phyloP scores from a whole-genome alignment of 2,329 filamentous ascomycete species.

The Trichoderma sp. region DNA sequence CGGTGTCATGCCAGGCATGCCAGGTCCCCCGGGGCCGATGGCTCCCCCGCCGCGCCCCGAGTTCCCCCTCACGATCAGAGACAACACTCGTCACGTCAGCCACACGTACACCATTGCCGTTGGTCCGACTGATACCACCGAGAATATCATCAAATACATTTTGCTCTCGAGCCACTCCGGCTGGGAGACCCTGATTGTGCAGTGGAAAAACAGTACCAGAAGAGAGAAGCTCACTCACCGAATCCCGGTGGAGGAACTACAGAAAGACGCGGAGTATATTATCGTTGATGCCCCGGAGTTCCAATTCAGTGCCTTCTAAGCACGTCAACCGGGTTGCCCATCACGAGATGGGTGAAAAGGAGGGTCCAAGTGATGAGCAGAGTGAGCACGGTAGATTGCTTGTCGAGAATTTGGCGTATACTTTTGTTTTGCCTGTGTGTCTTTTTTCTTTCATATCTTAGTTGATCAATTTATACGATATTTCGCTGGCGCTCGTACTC shows the following conservation, averaged over 20 bases:
- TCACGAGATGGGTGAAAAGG: too few relatives aligned
- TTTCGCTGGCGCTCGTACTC: too few relatives aligned
- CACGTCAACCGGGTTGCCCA: too few relatives aligned
- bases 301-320: too few relatives aligned
- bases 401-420: too few relatives aligned
- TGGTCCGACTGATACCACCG: constrained; percentile 27
- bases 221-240: constrained; percentile 33
- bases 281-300: constrained; percentile 8
- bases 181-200: constrained; percentile 35
- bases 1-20: too few relatives aligned
- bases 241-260: constrained; percentile 34
- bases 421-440: too few relatives aligned
- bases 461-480: too few relatives aligned
- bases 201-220: constrained; percentile 36
- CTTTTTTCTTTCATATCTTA: too few relatives aligned
- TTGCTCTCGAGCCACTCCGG: constrained; percentile 35
- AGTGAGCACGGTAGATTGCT: too few relatives aligned
- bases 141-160: constrained; percentile 29
- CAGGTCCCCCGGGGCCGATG: too few relatives aligned
- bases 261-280: constrained; percentile 30
- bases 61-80: constrained; percentile 32
- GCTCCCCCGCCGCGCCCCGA: background rate
- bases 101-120: constrained; percentile 33
- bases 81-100: constrained; percentile 32
- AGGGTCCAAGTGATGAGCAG: too few relatives aligned